Base-by-base conservation (phyloP, 495 filamentous ascomycete genomes). In the Choiromyces venosus region DNA sequence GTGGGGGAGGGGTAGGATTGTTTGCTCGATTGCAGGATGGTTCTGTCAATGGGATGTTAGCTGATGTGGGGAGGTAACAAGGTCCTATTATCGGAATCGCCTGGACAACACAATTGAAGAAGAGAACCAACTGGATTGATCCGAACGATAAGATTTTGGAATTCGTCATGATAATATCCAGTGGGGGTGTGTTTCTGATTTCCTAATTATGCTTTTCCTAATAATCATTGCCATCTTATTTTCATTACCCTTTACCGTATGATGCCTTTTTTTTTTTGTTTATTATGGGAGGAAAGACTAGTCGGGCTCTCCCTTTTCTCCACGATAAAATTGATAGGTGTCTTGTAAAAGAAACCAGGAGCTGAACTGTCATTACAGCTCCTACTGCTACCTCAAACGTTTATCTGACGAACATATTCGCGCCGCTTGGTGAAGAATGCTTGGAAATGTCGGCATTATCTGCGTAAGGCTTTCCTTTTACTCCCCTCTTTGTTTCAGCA, bases 371-470 rank as follows among this genome's bases (percentile, higher is more conserved):
- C 37, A 29, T 19, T 67, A 61, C 40, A 81, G 79, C 70, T 61
- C 79, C 79, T 21, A 81, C 79, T 25, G 79, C 79, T 42, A 81
- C 79, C 10, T n/a, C 75, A 8, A 75, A 79, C 61, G 79, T 81
- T 7, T 81, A 81, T 71, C 64, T 81, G 19, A 81, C 79, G 40
- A 81, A 75, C 40, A 78, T 81, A 38, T 81, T 76, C 64, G 79
- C 79, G 39, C 78, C 78, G n/a, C 46, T 72, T 29, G 78, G 73
- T 36, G 73, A 81, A 52, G 76, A 69, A 67, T 79, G 76, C 71
- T 76, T 81, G 44, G 79, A 76, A 70, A 74, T 81, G 76, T 76
- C 76, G 35, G 79, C 79, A 68, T 38, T 81, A 42, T 81, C 79
- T 18, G 79, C 79, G 74, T 80, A 69, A 76, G 77, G 70, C 37